phyloP scores from a whole-genome alignment of 2,329 filamentous ascomycete genomes.

The Fusarium buharicum region DNA sequence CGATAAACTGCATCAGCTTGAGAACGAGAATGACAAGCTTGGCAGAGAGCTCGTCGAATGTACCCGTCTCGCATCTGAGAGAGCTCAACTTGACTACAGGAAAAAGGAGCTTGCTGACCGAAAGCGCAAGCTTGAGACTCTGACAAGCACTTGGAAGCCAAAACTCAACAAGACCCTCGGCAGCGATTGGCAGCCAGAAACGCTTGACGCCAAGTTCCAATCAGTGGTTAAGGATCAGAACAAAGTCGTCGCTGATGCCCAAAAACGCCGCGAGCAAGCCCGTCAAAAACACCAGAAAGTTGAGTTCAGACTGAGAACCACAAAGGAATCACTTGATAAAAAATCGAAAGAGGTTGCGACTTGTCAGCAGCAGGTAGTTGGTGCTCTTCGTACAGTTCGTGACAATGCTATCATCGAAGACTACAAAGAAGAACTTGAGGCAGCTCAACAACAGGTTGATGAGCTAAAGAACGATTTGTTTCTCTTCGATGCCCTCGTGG shows the following conservation, averaged over 20 bases:
- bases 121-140: constrained; percentile 78
- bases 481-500: constrained; percentile 73
- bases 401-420: constrained; percentile 63
- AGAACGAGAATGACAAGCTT: constrained; percentile 77
- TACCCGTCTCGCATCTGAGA: constrained; percentile 81
- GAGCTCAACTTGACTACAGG: constrained; percentile 84
- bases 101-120: constrained; percentile 82
- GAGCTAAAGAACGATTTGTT: constrained; percentile 73
- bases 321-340: constrained; percentile 71
- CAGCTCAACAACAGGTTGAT: constrained; percentile 67
- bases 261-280: constrained; percentile 75
- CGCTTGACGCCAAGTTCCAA: constrained; percentile 78
- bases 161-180: constrained; percentile 75
- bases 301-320: constrained; percentile 75
- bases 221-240: constrained; percentile 67
- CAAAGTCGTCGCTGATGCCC: constrained; percentile 69
- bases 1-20: constrained; percentile 71
- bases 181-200: constrained; percentile 72
- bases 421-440: constrained; percentile 61
- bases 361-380: constrained; percentile 67
- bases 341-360: constrained; percentile 70
- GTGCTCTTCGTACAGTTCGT: constrained; percentile 58
- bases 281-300: constrained; percentile 80
- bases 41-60: constrained; percentile 85
- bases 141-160: constrained; percentile 77